Evolutionary conservation across 106 monocot species (phyloP).

Genomic region (Acanthochlamys bracteata): DNA sequence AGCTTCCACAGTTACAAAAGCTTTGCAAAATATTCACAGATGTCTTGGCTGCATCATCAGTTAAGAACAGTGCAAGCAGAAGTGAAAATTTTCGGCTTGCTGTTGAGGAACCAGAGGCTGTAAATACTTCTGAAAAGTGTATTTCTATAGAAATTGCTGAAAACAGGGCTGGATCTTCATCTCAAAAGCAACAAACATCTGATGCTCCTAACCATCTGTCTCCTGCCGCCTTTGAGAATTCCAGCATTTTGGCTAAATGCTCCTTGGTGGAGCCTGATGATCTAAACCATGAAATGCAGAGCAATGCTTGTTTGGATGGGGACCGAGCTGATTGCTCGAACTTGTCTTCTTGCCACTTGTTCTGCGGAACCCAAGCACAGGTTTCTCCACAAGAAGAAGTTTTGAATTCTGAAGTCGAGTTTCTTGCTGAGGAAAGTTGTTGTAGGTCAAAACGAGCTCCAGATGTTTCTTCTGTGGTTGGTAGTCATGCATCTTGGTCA

Average conservation of each 20-base stretch:
- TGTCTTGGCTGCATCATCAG: conserved; percentile 41
- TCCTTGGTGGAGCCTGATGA: conserved; percentile 18
- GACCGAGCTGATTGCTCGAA: conserved; percentile 5
- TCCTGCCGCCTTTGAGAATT: neutral
- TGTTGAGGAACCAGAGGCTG: conserved; percentile 7
- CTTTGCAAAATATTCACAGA: conserved; percentile 49
- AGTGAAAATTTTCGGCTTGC: conserved; percentile 3
- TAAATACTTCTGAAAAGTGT: conserved; percentile 5
- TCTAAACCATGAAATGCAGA: conserved; percentile 16
- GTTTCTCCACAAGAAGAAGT: neutral
- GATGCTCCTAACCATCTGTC: conserved; percentile 10
- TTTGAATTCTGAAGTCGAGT: conserved; percentile 12
- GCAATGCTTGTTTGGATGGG: conserved; percentile 2
- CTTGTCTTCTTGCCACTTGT: neutral
- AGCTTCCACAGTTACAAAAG: conserved; percentile 31
- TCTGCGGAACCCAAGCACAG: conserved; percentile 3
- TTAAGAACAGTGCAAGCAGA: conserved; percentile 7
- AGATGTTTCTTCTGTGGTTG: neutral
- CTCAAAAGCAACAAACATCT: conserved; percentile 5
- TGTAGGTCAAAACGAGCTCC: conserved; percentile 6
- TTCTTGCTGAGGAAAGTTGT: conserved; percentile 7
- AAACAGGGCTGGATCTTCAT: conserved; percentile 2
- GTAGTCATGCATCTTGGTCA: conserved; percentile 5
- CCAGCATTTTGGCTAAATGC: conserved; percentile 2
- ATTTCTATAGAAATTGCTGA: conserved; percentile 1